These are phyloP conservation scores for Epichloe coenophiala DNA, from an alignment of 2,329 filamentous ascomycete genomes.

Conservation along the genomic window DNA sequence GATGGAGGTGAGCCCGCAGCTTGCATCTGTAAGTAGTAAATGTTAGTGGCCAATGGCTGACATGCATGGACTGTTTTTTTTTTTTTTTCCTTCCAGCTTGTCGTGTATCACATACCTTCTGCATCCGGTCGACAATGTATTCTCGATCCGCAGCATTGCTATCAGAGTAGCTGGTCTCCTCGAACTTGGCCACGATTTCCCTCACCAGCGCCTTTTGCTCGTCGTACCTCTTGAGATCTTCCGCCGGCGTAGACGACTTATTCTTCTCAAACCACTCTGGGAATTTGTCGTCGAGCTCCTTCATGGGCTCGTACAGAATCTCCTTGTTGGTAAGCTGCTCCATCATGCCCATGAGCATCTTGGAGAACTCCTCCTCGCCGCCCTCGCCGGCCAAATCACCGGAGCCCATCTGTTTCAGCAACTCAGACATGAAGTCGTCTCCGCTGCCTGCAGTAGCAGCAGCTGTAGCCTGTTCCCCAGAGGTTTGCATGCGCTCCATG, in stretches of 20 bases:
- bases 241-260: constrained; percentile 45
- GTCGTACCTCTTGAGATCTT: constrained; percentile 68
- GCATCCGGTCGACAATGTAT: constrained; percentile 95
- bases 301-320: constrained; percentile 97
- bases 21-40: constrained; percentile 63
- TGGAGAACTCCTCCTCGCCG: constrained; percentile 74
- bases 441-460: constrained; percentile 53
- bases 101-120: constrained; percentile 54
- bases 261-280: constrained; percentile 80
- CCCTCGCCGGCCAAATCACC: constrained; percentile 47
- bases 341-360: constrained; percentile 97
- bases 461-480: constrained; percentile 72
- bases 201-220: constrained; percentile 66
- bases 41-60: background rate
- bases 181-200: constrained; percentile 85
- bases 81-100: background rate
- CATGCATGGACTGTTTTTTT: too few species aligned
- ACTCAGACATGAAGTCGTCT: constrained; percentile 78
- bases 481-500: constrained; percentile 91
- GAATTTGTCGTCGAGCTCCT: constrained; percentile 87
- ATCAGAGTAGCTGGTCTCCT: constrained; percentile 69
- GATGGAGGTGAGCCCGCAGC: constrained; percentile 77
- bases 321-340: constrained; percentile 97
- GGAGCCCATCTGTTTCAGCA: constrained; percentile 67
- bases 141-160: constrained; percentile 69